Base-by-base conservation (phyloP, 192 early-diverging fungal species). In the Paraglomus brasilianum region DNA sequence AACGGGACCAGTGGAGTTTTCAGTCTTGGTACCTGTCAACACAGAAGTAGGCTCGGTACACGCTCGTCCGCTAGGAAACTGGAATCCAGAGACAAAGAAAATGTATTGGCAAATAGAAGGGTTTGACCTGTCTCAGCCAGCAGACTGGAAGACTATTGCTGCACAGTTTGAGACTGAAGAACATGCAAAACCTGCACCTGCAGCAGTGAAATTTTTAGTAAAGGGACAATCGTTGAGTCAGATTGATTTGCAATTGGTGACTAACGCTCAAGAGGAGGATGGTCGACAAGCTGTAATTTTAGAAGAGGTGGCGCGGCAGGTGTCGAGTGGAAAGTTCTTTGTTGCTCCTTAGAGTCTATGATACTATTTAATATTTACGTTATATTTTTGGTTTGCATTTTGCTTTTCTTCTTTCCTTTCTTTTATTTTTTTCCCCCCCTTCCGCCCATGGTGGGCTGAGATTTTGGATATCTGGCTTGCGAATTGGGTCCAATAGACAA, bases 81-180 rank as follows among this genome's bases (percentile, higher is more conserved):
- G 83, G 78, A 81, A 74, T 47, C 66, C 64, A 8, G 81, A 84
- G 8, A 77, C 77, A 30, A 75, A 80, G 48, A 81, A 77, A 67
- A 79, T 86, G 60, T 63, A 80, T 14, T 86, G 85, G 85, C 74
- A 80, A 42, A 55, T 84, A 22, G 77, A 72, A 5, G 70, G 74
- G 41, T 30, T 81, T 1, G 48, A 69, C 40, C 19, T 69, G 7
- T 46, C 67, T 15, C 8, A 17, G 8, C 14, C 46, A 39, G 17
- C 43, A 10, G 67, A 69, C 7, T 30, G 8, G 40, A 69, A 69
- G 58, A 51, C 8, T 40, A 51, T 57, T 47, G 42, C 58, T 14
- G 53, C 67, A 55, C 52, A 44, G 39, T 58, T 69, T 69, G 67
- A 69, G n/a, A 58, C 67, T 8, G 36, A 24, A 45, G 19, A 57